Evolutionary conservation across 2,329 filamentous ascomycete species (phyloP).

Genomic region (Xylaria sp.): DNA sequence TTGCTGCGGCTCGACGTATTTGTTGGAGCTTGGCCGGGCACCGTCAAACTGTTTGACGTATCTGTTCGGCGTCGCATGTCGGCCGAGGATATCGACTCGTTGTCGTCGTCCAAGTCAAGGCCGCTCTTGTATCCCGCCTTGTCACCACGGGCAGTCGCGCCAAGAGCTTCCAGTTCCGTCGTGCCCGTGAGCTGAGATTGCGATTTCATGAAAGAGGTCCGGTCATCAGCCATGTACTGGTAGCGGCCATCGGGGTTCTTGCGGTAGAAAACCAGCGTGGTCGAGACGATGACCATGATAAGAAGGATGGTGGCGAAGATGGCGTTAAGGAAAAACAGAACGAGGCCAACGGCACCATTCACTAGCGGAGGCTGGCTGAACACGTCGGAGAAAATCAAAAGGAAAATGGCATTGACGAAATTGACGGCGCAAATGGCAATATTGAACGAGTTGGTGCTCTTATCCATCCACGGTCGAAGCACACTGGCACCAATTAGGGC

Average conservation of each 20-base stretch:
- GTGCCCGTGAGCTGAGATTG: slow-evolving; percentile 70
- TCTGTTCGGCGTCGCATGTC: slow-evolving; percentile 47
- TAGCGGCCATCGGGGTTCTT: slow-evolving; percentile 88
- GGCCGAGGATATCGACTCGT: slow-evolving; percentile 64
- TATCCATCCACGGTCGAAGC: slow-evolving; percentile 90
- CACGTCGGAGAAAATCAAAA: slow-evolving; percentile 79
- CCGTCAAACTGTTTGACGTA: slow-evolving; percentile 27
- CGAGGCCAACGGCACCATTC: slow-evolving; percentile 78
- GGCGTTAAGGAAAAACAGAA: slow-evolving; percentile 82
- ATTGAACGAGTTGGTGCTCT: slow-evolving; percentile 90
- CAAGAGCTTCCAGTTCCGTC: slow-evolving; percentile 81
- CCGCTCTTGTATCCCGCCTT: slow-evolving; percentile 59
- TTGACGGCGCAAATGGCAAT: slow-evolving; percentile 82
- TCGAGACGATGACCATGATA: slow-evolving; percentile 74
- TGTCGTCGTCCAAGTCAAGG: slow-evolving; percentile 71
- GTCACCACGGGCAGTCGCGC: slow-evolving; percentile 79
- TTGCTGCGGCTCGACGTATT: slow-evolving; percentile 28
- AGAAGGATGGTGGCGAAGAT: slow-evolving; percentile 76
- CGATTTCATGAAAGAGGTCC: slow-evolving; percentile 89
- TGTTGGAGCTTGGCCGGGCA: slow-evolving; percentile 18
- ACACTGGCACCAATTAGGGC: slow-evolving; percentile 74
- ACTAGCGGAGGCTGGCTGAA: slow-evolving; percentile 79
- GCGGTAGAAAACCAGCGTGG: slow-evolving; percentile 68
- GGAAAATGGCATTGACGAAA: slow-evolving; percentile 79
- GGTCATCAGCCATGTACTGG: slow-evolving; percentile 87